Conservation (phyloP, 2,329 filamentous ascomycete species). For the Penicillium sp. region DNA sequence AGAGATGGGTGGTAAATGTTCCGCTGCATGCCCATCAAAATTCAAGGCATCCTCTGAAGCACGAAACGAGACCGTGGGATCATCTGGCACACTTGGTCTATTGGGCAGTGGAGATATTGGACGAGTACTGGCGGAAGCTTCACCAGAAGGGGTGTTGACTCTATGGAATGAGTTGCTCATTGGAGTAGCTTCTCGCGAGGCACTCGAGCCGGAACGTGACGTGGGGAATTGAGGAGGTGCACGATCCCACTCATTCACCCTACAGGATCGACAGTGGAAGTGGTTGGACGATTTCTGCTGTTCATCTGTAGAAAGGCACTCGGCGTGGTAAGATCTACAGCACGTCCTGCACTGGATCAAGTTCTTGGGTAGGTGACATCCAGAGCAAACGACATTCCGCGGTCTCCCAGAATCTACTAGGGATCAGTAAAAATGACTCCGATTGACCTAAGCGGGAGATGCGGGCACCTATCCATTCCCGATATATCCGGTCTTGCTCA, state of each 20-base stretch:
- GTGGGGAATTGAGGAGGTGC: slow-evolving; percentile 14
- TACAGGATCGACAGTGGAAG: slow-evolving; percentile 32
- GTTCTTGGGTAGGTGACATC: slow-evolving; percentile 26
- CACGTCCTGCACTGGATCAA: slow-evolving; percentile 31
- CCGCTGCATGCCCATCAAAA: no score
- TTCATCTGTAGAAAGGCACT: slow-evolving; percentile 18
- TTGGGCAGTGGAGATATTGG: not conserved
- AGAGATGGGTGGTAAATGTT: slow-evolving; percentile 7
- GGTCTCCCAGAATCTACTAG: slow-evolving; percentile 27
- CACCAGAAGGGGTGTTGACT: not conserved
- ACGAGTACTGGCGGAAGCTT: slow-evolving; percentile 10
- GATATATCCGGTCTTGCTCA: slow-evolving; percentile 27
- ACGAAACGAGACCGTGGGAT: no score
- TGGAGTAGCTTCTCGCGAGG: slow-evolving; percentile 3
- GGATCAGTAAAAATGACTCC: no score
- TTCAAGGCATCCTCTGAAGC: no score
- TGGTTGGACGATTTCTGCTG: no score
- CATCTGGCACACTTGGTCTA: not conserved
- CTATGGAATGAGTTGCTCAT: not conserved
- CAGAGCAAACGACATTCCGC: slow-evolving; percentile 32
- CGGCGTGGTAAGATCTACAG: slow-evolving; percentile 32
- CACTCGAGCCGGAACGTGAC: slow-evolving; percentile 7
- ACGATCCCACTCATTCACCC: slow-evolving; percentile 22
- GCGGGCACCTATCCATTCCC: slow-evolving; percentile 25
- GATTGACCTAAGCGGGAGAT: no score